phyloP scores from a whole-genome alignment of 1,284 basidiomycete genomes.

The Bjerkandera adusta region DNA sequence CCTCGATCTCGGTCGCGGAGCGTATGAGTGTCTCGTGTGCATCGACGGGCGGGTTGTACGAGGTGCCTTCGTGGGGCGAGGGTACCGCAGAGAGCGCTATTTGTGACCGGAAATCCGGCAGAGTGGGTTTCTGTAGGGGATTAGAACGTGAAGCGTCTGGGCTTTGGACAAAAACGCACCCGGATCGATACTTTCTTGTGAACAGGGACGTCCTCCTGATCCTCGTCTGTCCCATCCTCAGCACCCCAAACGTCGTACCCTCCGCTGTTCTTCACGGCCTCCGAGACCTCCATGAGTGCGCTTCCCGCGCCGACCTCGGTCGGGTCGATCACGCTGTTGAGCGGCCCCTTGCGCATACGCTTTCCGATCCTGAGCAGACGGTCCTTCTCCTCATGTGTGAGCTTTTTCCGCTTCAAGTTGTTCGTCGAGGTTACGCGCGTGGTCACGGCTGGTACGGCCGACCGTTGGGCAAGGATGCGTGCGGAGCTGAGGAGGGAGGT shows the following conservation, averaged over 20 bases:
- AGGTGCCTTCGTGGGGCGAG: constrained; percentile 82
- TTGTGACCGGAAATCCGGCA: constrained; percentile 44
- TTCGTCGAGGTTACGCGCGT: constrained; percentile 37
- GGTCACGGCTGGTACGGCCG: constrained; percentile 80
- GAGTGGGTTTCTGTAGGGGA: constrained; percentile 43
- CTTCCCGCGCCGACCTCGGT: constrained; percentile 63
- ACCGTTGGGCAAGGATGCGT: constrained; percentile 82
- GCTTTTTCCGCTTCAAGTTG: constrained; percentile 32
- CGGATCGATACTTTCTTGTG: constrained; percentile 40
- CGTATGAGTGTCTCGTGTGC: constrained; percentile 78
- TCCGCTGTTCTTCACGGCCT: constrained; percentile 71
- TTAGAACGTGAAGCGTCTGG: constrained; percentile 7
- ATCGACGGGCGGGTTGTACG: constrained; percentile 88
- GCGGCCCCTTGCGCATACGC: constrained; percentile 62
- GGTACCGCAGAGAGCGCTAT: constrained; percentile 68
- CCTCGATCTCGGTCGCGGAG: constrained; percentile 70
- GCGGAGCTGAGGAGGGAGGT: constrained; percentile 64
- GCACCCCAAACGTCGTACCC: constrained; percentile 73
- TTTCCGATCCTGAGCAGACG: constrained; percentile 74
- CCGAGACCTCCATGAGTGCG: constrained; percentile 55
- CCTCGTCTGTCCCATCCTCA: constrained; percentile 28
- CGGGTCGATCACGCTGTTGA: constrained; percentile 67
- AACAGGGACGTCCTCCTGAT: constrained; percentile 4
- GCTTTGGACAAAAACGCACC: constrained; percentile 33
- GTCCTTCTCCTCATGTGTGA: constrained; percentile 69